Base-by-base conservation (phyloP, 192 early-diverging fungal species). In the Linnemannia elongata region DNA sequence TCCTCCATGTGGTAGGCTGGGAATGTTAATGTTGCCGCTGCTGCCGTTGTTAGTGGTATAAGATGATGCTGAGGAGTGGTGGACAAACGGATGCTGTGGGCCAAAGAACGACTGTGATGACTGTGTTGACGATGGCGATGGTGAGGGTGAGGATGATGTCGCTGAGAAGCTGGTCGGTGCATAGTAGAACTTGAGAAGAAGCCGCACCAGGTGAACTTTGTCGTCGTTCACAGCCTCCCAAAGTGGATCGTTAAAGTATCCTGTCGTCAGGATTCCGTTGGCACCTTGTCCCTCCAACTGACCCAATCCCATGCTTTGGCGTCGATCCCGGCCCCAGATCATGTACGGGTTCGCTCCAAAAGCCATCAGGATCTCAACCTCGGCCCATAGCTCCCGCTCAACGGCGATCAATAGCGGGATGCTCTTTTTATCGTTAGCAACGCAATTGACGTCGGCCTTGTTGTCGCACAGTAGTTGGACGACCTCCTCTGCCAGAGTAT, bases 41-140 rank as follows among this genome's bases (percentile, higher is more conserved):
- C 85, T 87, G 27, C 85, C 85, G 44, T 87, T 87, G 72, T 87
- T 87, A 41, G 79, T 81, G 4, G 85, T 81, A 68, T 75, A 87
- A 0, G 85, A 87, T 3, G 85, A 87, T 45, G 85, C 85, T 0
- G 79, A 77, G 1, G 85, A 87, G 42, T 81, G 79, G 15, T 87
- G 80, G 35, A 81, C 33, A 38, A 79, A 77, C 3, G 73, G 27
- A 55, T 87, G 85, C 35, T 81, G 85, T 22, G 85, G 85, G 18
- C 85, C 85, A 75, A 87, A 87, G 72, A 87, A 87, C 47, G 85
- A 87, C 42, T 87, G 85, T 2, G 85, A 87, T 18, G 85, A 87
- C 35, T 87, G 85, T 20, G 85, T 78, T 24, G 85, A 87, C 35
- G 85, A 87, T 0, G 85, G 85, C 15, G 85, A 87, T 1, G 85